Base-by-base conservation (phyloP, 2,329 filamentous ascomycete species). In the Ceratocystis alfenasii region DNA sequence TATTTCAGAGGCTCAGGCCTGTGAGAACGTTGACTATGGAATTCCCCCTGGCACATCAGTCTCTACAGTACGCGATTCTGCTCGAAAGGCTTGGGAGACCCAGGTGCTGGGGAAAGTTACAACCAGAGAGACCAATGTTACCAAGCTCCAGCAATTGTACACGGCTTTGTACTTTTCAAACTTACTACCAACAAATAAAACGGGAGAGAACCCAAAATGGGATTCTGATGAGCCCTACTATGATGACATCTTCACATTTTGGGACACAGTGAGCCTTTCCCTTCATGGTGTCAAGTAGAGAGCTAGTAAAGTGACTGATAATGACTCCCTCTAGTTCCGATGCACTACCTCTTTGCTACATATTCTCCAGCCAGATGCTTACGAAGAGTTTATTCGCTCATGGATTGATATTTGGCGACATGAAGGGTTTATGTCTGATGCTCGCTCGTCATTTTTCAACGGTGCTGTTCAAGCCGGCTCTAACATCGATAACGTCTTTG, bases 401-500 rank as follows among this genome's bases (percentile, higher is more conserved):
- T 75, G 88, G 62, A 82, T 90, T 65, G 86, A 89, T 69, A 83
- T 87, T 70, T 89, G 83, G 81, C 77, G 83, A 65, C 75, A 84
- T 68, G 83, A 85, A 4, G 84, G 84, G 3, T 88, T 80, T 70
- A 76, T 87, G 71, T 85, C 85, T 0, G 85, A 88, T 70, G 86
- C 79, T 0, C 81, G 86, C 10, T 87, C 84, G 0, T 87, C 83
- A 1, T 85, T 88, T 73, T 87, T 78, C 75, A 89, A 88, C 68
- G 87, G 87, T 8, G 81, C 83, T 17, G 82, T 83, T 0, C 87
- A 89, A 72, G 87, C 85, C 10, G 87, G 87, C 6, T 86, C 82
- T 12, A 89, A 89, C 70, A 81, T 83, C 3, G 87, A 90, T 72
- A 89, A 87, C 66, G 81, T 90, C 3, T 80, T 90, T 17, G 87